phyloP scores from a whole-genome alignment of 768 basidiomycete genomes.

The Amanita thiersii region DNA sequence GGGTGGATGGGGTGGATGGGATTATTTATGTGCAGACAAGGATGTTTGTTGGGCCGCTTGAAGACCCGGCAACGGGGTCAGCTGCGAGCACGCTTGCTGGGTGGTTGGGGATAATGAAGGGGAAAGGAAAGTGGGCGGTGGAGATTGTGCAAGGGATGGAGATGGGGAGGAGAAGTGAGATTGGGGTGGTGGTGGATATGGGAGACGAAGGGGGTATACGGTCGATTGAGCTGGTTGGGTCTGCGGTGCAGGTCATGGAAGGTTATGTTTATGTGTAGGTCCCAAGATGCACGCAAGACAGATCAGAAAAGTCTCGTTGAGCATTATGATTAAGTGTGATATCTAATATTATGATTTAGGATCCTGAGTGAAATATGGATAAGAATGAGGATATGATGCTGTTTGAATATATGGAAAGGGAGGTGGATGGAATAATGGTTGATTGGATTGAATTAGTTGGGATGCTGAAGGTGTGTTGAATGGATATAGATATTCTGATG shows the following conservation, averaged over 20 bases:
- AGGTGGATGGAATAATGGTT: too few relatives aligned
- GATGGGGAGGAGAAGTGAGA: conserved; percentile 37
- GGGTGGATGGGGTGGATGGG: neutral
- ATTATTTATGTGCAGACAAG: conserved; percentile 22
- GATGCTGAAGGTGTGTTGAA: too few relatives aligned
- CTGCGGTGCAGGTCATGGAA: conserved; percentile 32
- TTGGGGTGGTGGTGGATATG: conserved; percentile 27
- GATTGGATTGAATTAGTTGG: too few relatives aligned
- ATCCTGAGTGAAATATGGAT: too few relatives aligned
- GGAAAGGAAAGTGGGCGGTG: conserved; percentile 26
- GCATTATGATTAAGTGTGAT: too few relatives aligned
- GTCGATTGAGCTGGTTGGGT: conserved; percentile 28
- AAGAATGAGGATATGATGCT: too few relatives aligned
- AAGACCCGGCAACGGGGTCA: conserved; percentile 40
- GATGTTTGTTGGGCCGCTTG: conserved; percentile 31
- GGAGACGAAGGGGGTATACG: conserved; percentile 19
- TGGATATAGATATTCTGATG: too few relatives aligned
- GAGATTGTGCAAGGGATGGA: conserved; percentile 36
- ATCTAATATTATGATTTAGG: too few relatives aligned
- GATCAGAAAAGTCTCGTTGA: too few relatives aligned
- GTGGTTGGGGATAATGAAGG: conserved; percentile 27
- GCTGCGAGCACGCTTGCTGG: conserved; percentile 36
- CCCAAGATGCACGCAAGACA: too few relatives aligned
- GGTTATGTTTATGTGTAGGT: conserved; percentile 16
- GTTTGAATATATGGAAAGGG: too few relatives aligned